Percentiles rank a stretch among this genome's conserved stretches.
Evolutionary conservation across 139 green algal genomes (phyloP).

Genomic region (Volvox africanus): DNA sequence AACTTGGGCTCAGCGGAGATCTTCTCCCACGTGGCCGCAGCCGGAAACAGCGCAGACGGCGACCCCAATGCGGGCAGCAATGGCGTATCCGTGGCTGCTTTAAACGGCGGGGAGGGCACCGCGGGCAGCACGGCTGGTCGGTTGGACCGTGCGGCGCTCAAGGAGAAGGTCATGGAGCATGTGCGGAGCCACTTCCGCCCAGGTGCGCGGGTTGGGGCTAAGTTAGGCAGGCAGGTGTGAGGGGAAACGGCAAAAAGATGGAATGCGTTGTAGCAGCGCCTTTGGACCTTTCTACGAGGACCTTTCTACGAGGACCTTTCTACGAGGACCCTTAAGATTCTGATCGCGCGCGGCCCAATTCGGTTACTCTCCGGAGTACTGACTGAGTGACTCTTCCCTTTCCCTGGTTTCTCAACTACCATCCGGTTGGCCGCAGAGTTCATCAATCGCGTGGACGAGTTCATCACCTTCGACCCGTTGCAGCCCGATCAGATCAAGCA

Average conservation of each 20-base stretch:
- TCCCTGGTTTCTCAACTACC: background rate
- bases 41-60: background rate
- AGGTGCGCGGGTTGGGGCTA: background rate
- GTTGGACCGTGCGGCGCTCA: constrained; percentile 10
- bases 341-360: too few relatives aligned
- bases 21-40: constrained; percentile 50
- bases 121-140: background rate
- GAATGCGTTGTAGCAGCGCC: too few relatives aligned
- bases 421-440: constrained; percentile 84
- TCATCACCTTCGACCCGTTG: constrained; percentile 97
- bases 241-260: too few relatives aligned
- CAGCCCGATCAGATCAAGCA: constrained; percentile 82
- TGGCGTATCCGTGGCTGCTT: too few relatives aligned
- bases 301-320: background rate
- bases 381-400: too few relatives aligned
- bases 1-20: constrained; percentile 94
- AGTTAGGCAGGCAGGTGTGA: too few relatives aligned
- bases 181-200: constrained; percentile 85
- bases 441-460: constrained; percentile 98
- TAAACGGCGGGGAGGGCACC: too few relatives aligned
- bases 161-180: constrained; percentile 69
- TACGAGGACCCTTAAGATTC: background rate
- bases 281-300: background rate
- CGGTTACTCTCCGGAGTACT: too few relatives aligned
- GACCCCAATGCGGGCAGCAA: background rate